Conservation (phyloP, 352 stramenopile genomes). For the Globisporangium megalacanthum region DNA sequence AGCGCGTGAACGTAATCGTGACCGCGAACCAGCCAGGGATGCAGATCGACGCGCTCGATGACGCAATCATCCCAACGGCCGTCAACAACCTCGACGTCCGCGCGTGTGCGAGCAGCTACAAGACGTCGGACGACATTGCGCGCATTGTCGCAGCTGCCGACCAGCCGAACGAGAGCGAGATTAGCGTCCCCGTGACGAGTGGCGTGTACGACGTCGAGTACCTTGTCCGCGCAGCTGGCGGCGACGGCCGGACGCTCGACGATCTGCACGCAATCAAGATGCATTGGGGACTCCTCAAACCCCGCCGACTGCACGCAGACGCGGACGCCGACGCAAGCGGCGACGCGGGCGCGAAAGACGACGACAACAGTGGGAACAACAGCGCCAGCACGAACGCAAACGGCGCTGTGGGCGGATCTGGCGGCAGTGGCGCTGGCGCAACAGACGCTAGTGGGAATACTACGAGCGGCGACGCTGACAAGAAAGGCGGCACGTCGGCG, state of each 20-base stretch:
- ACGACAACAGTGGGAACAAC: constrained; percentile 15
- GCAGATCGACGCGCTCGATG: constrained; percentile 59
- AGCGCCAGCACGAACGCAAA: constrained; percentile 9
- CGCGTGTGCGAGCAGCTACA: constrained; percentile 32
- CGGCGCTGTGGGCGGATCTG: constrained; percentile 11
- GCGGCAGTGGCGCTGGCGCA: constrained; percentile 5
- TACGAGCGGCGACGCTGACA: constrained; percentile 27
- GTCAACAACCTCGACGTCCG: constrained; percentile 37
- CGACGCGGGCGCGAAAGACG: constrained; percentile 15
- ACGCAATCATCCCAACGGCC: constrained; percentile 15
- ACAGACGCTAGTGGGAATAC: constrained; percentile 6
- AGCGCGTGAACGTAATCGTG: constrained; percentile 70
- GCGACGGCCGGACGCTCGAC: constrained; percentile 39
- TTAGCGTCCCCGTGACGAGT: constrained; percentile 46
- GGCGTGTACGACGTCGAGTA: constrained; percentile 70
- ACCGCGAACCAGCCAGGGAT: constrained; percentile 67
- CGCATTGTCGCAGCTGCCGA: constrained; percentile 38
- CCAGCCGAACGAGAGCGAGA: constrained; percentile 68
- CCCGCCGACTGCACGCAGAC: constrained; percentile 41
- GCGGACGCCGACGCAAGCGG: constrained; percentile 16
- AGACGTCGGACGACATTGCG: constrained; percentile 56
- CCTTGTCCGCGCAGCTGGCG: constrained; percentile 48
- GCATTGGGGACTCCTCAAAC: constrained; percentile 63
- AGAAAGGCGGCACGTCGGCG: constrained; percentile 23
- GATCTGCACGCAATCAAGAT: constrained; percentile 64